Evolutionary conservation across 73 alveolate genomes (phyloP), one percentile per base, ranked within the genome.

Genomic region (Symbiodinium natans): DNA sequence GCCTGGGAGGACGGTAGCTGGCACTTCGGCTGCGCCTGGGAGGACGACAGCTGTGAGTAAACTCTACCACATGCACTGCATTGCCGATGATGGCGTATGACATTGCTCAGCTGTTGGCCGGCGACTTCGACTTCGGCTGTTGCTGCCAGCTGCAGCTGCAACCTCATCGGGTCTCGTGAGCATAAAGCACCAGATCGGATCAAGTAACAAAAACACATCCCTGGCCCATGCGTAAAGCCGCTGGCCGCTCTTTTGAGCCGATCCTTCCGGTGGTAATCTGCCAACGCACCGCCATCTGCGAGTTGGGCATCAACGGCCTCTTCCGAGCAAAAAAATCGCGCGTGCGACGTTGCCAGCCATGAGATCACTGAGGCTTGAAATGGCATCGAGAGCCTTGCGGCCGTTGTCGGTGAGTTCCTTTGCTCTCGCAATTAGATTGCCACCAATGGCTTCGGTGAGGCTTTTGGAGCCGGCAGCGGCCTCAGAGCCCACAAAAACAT

Each of bases 111-210:
- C 33, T 36, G 38, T 29, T 3, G 31, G 77, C 77, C 96, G 40
- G 38, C 88, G 96, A 21, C 96, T 90, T 25, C 96, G 96, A 68
- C 96, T 90, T 33, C 96, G 96, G 87, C 96, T 90, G 40, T 90
- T 83, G 96, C 96, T 90, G 21, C 80, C 87, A 17, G 34, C 56
- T 17, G 96, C 96, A 0, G 96, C 96, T 10, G 80, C 80, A 63
- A 90, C 87, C 96, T 90, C 59, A 9, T 46, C 59, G 6, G 80
- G 27, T 63, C 80, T 23, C 11, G 80, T 1, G 36, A 13, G 80
- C 9, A 31, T 1, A 1, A 3, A 2, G 39, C 80, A 63, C 36
- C 17, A 13, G 3, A n/a, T 23, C 33, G 80, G 27, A 2, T 31
- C 80, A 63, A 29, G 80, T 9, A n/a, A n/a, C n/a, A n/a, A n/a